Evolutionary conservation across 345 rosid genomes (phyloP).

Genomic region (Nasturtium officinale): DNA sequence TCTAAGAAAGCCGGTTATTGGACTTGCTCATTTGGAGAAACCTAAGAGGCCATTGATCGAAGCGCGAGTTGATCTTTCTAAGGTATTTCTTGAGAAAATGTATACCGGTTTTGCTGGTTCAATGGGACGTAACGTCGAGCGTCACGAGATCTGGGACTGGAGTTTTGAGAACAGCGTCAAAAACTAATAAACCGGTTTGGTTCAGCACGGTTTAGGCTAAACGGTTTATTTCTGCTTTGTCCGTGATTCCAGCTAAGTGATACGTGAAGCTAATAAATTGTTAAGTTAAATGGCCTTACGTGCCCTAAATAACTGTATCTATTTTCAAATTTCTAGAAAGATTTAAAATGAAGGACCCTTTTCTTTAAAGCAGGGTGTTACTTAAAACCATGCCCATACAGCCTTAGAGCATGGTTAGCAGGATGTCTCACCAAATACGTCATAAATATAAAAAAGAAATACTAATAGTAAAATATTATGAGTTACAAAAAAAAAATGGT

Average conservation of each 20-base stretch:
- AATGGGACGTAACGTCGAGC: slow-evolving; percentile 32
- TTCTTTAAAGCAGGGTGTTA: no score
- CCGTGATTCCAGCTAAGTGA: not conserved
- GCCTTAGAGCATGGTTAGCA: no score
- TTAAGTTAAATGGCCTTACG: not conserved
- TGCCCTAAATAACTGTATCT: not conserved
- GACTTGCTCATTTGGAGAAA: not conserved
- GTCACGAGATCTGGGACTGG: slow-evolving; percentile 32
- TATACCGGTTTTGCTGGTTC: slow-evolving; percentile 37
- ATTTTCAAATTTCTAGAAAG: slow-evolving; percentile 7
- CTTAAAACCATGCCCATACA: no score
- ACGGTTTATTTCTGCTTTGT: not conserved
- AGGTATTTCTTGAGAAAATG: slow-evolving; percentile 34
- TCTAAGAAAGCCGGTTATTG: slow-evolving; percentile 35
- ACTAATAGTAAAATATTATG: no score
- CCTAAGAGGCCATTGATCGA: slow-evolving; percentile 37
- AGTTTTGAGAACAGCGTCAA: slow-evolving; percentile 27
- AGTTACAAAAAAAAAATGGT: no score
- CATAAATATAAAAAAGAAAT: no score
- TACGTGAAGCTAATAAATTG: slow-evolving; percentile 10
- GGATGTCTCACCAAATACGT: no score
- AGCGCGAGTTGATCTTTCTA: slow-evolving; percentile 29
- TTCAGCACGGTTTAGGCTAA: not conserved
- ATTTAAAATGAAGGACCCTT: not conserved
- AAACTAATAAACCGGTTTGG: not conserved